Evolutionary conservation across 192 early-diverging fungal genomes (phyloP), one percentile per base, ranked within the genome.

Genomic region (Coemansia sp.): DNA sequence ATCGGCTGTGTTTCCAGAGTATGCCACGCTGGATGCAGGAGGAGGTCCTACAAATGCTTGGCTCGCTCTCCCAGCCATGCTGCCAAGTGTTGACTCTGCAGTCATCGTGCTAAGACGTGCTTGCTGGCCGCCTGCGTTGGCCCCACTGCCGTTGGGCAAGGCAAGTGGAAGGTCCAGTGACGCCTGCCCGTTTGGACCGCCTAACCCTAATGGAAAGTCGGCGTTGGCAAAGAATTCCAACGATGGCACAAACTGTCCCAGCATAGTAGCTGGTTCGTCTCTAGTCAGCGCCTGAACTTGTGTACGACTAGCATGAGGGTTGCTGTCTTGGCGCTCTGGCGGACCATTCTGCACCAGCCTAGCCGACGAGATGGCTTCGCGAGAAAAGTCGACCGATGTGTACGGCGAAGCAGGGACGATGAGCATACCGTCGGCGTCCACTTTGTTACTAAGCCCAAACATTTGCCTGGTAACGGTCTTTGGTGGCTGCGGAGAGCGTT

Each of bases 201-300:
- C 80, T 33, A 82, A 74, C 10, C 80, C 80, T 26, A 82, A 58
- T 13, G 80, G 80, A 23, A 74, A 82, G 39, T 77, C 80, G 10
- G 80, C 72, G 38, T 82, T 82, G 26, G 80, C 80, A 68, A 82
- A 82, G 46, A 82, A 77, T 59, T 82, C 80, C 10, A 82, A 62
- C 37, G 80, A 76, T 5, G 80, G 75, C 23, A 82, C 80, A 71
- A 82, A 82, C 58, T 74, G 80, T 10, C 80, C 80, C 44, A 74
- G 61, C 38, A 49, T 21, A 4, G 61, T 2, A 16, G 55, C 62
- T 19, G 50, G 16, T 26, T 55, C 57, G 32, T 19, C 53, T n/a
- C 39, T 17, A 30, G 16, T 10, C 21, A 43, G 16, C n/a, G 49
- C 50, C 10, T 30, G 61, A 39, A 11, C 28, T 13, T 57, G 28